phyloP scores from a whole-genome alignment of 129 eudicot genomes.

The Flaveria ramosissima region DNA sequence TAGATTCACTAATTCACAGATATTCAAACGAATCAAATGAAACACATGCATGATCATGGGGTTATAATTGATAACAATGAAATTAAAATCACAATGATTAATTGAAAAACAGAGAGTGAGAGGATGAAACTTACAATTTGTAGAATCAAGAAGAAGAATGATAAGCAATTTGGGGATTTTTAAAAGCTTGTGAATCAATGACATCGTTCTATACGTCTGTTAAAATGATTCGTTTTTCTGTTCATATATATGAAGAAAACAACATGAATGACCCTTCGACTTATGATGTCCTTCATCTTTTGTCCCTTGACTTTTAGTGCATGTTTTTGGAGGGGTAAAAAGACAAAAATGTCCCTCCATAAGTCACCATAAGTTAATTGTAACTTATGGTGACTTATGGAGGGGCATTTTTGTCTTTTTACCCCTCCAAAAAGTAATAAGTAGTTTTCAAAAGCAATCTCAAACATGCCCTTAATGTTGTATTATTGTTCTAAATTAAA shows the following conservation, averaged over 20 bases:
- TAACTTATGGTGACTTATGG: too few relatives aligned
- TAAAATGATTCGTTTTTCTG: constrained; percentile 28
- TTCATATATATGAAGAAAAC: constrained; percentile 16
- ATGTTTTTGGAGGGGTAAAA: too few relatives aligned
- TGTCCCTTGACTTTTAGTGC: neutral
- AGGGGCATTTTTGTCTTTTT: too few relatives aligned
- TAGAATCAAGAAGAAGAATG: constrained; percentile 22
- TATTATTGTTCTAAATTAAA: neutral
- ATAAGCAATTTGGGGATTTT: constrained; percentile 25
- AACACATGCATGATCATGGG: constrained; percentile 6
- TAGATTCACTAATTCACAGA: neutral
- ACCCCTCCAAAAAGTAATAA: too few relatives aligned
- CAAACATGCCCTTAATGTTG: too few relatives aligned
- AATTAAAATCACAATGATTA: neutral
- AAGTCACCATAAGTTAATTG: too few relatives aligned
- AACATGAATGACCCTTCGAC: constrained; percentile 23
- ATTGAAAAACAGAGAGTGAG: constrained; percentile 8
- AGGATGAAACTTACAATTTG: constrained; percentile 20
- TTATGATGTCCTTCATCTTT: neutral
- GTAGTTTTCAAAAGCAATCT: too few relatives aligned
- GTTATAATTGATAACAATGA: neutral
- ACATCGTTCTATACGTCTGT: neutral
- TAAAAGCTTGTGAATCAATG: constrained; percentile 18
- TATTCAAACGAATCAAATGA: constrained; percentile 9
- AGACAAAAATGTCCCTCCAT: too few relatives aligned